Conservation (phyloP, 768 basidiomycete species). For the Pilatotrama ljubarskyi region DNA sequence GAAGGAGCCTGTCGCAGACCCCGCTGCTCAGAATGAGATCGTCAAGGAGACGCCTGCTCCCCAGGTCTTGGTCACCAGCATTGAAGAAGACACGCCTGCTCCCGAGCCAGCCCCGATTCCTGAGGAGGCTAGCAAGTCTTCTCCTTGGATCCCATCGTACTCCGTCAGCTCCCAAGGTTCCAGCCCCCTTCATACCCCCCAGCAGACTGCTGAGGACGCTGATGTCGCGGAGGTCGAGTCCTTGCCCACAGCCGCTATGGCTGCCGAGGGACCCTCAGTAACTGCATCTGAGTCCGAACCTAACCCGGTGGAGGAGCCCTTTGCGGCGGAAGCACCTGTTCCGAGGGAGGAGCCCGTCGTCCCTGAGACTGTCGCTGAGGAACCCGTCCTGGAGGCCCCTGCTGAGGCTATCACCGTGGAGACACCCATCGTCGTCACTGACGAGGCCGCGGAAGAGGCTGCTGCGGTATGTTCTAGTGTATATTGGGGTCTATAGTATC, state of each 20-base stretch:
- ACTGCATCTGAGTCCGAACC: neutral
- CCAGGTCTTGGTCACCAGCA: neutral
- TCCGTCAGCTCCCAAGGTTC: slow-evolving; percentile 29
- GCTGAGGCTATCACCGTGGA: neutral
- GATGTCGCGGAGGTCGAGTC: slow-evolving; percentile 21
- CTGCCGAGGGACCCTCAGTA: neutral
- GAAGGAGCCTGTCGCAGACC: neutral
- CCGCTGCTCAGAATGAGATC: neutral
- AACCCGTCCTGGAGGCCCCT: slow-evolving; percentile 3
- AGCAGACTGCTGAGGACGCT: slow-evolving; percentile 13
- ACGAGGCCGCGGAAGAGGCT: neutral
- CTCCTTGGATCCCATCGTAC: slow-evolving; percentile 30
- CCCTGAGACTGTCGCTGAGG: neutral
- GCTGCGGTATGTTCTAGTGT: neutral
- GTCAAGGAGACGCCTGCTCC: neutral
- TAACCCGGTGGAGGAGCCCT: neutral
- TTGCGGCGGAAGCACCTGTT: neutral
- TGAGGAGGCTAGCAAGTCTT: slow-evolving; percentile 14
- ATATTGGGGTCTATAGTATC: neutral
- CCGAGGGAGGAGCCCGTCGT: neutral
- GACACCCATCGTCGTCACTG: slow-evolving; percentile 15
- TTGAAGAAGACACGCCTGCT: slow-evolving; percentile 2
- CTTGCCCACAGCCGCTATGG: slow-evolving; percentile 6
- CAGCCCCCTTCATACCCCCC: slow-evolving; percentile 22
- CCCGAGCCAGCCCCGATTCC: neutral